Evolutionary conservation across 257 asterid species (phyloP), one percentile per base, ranked within the genome.

Genomic region (Linderniella brevidens): DNA sequence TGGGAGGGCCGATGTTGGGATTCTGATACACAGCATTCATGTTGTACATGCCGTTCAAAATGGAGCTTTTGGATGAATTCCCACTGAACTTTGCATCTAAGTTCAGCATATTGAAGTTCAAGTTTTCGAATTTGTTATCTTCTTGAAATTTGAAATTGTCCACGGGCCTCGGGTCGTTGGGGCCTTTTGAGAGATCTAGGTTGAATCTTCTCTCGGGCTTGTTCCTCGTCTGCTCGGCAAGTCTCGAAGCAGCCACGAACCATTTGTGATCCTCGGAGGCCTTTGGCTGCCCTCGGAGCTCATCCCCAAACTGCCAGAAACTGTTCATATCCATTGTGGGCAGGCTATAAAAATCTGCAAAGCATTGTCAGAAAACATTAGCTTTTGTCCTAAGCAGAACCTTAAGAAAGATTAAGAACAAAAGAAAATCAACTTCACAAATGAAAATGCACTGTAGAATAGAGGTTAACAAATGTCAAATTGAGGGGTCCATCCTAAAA

Each of bases 261-360:
- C 95, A 88, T 54, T 84, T 65, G 46, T 84, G 92, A 68, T 88
- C 98, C 77, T 88, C 95, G 0, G 86, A 59, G 37, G 68, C 80
- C 62, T 70, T 76, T 48, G 93, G 58, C 61, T 84, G 98, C 25
- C 95, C 94, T 59, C 98, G 92, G 50, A 88, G 94, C 55, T 80
- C 92, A 50, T 88, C 92, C 0, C 98, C 95, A 53, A 84, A 65
- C 55, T 80, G 98, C 93, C 98, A 88, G 64, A 71, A 88, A 78
- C 85, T 67, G 45, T 65, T 56, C 58, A 73, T 52, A 35, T 57
- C 64, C 72, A 83, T 93, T 95, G 83, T 84, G 6, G 32, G 6
- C 32, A 2, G 32, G 43, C 58, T 68, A 56, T 55, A 63, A 57
- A 55, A 48, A 46, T 13, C 56, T 14, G 17, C n/a, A 37, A 36